phyloP scores from a whole-genome alignment of 2,329 filamentous ascomycete genomes.

The Davidsoniella australis region DNA sequence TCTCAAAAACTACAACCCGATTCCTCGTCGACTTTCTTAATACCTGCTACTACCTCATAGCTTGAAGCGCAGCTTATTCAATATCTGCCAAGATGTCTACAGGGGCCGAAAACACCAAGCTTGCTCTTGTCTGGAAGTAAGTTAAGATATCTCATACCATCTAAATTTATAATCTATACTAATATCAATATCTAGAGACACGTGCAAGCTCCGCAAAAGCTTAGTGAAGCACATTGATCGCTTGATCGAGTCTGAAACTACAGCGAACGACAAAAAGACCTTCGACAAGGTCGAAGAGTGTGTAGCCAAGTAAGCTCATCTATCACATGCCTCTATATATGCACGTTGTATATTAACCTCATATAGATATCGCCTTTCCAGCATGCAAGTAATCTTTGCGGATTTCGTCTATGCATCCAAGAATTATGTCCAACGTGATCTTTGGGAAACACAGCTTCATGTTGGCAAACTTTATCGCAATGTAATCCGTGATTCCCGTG shows the following conservation, averaged over 20 bases:
- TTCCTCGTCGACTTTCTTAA: background rate
- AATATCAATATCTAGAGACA: conserved; percentile 20
- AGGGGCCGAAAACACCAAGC: conserved; percentile 9
- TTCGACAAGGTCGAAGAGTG: conserved; percentile 28
- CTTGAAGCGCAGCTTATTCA: background rate
- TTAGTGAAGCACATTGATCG: conserved; percentile 27
- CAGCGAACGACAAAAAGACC: conserved; percentile 24
- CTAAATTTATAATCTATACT: background rate
- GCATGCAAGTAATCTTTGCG: conserved; percentile 53
- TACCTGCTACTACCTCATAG: no score
- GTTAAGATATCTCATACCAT: background rate
- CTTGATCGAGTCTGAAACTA: conserved; percentile 22
- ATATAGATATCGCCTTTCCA: conserved; percentile 38
- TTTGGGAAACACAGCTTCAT: conserved; percentile 66
- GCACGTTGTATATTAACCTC: conserved; percentile 1
- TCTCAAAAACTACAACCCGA: background rate
- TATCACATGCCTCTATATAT: background rate
- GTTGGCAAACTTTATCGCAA: conserved; percentile 55
- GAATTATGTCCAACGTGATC: conserved; percentile 46
- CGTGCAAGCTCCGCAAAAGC: conserved; percentile 26
- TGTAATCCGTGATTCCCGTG: conserved; percentile 12
- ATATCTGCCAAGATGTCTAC: conserved; percentile 7
- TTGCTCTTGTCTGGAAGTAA: conserved; percentile 13
- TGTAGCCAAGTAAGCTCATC: conserved; percentile 25
- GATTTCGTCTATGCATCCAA: conserved; percentile 50